A percentile compares a stretch with the other conserved stretches of the same genome.
Evolutionary conservation across 2,329 filamentous ascomycete genomes (phyloP).

Genomic region (Aspergillus jensenii): DNA sequence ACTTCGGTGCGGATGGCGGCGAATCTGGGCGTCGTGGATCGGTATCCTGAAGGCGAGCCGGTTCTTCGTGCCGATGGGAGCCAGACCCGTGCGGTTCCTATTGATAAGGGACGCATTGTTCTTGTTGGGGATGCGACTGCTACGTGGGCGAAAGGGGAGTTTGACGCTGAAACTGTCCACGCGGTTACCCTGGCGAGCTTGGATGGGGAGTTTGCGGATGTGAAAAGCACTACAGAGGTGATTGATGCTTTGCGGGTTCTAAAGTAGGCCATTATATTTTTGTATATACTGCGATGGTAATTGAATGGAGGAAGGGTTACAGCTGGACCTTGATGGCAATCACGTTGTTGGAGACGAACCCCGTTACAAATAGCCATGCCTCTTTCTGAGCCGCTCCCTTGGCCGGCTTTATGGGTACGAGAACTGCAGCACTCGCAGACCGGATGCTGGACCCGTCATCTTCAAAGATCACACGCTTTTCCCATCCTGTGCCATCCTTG

Average conservation of each 20-base stretch:
- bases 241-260: conserved; percentile 25
- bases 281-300: neutral
- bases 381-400: conserved; percentile 43
- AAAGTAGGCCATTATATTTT: neutral
- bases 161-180: conserved; percentile 50
- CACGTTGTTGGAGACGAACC: conserved; percentile 51
- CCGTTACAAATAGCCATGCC: conserved; percentile 60
- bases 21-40: conserved; percentile 46
- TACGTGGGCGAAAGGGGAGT: conserved; percentile 43
- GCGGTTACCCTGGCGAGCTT: conserved; percentile 46
- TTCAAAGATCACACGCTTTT: conserved; percentile 54
- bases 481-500: conserved; percentile 33
- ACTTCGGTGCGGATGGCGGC: conserved; percentile 50
- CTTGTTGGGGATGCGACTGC: conserved; percentile 50
- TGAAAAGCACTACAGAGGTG: conserved; percentile 40
- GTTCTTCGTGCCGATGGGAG: conserved; percentile 10
- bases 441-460: conserved; percentile 57
- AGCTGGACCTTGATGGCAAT: conserved; percentile 57
- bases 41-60: neutral
- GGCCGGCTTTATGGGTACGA: conserved; percentile 54
- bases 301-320: conserved; percentile 11
- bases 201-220: conserved; percentile 47
- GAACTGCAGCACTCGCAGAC: conserved; percentile 51
- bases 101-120: conserved; percentile 37
- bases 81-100: conserved; percentile 12